Evolutionary conservation across 176 grass and related monocot genomes (phyloP).

Genomic region (Tuctoria greenei): DNA sequence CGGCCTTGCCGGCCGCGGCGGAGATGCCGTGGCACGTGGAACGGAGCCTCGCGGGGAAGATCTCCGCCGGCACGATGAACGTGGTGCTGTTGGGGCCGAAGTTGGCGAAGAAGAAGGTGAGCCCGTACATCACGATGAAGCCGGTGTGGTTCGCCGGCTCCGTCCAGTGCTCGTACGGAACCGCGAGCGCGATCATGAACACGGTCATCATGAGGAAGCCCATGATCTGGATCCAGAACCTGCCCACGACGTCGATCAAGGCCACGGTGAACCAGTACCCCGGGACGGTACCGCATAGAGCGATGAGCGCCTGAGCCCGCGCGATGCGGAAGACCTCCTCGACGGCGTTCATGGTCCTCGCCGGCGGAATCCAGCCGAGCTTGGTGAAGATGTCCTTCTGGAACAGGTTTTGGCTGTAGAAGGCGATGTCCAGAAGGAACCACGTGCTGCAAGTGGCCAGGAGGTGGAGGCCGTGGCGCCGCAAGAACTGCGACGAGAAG

Average conservation of each 20-base stretch:
- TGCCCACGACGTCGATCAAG: conserved; percentile 62
- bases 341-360: conserved; percentile 63
- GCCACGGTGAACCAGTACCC: conserved; percentile 93
- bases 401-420: conserved; percentile 91
- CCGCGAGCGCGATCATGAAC: conserved; percentile 62
- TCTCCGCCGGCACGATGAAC: conserved; percentile 73
- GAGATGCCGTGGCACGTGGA: conserved; percentile 81
- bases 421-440: conserved; percentile 85
- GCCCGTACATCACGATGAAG: conserved; percentile 66
- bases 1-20: conserved; percentile 54
- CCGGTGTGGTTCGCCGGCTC: conserved; percentile 38
- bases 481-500: conserved; percentile 60
- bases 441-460: conserved; percentile 65
- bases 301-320: conserved; percentile 63
- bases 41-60: conserved; percentile 70
- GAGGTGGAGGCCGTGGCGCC: conserved; percentile 62
- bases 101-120: conserved; percentile 85
- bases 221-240: conserved; percentile 74
- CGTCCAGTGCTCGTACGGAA: conserved; percentile 61
- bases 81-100: conserved; percentile 73
- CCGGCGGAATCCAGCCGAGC: conserved; percentile 66
- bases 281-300: conserved; percentile 71
- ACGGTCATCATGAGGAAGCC: conserved; percentile 78
- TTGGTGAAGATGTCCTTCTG: conserved; percentile 91
- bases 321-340: conserved; percentile 71